A percentile compares a stretch with the other conserved stretches of the same genome.
phyloP scores from a whole-genome alignment of 2,329 filamentous ascomycete genomes.

The Pseudogymnoascus sp. region DNA sequence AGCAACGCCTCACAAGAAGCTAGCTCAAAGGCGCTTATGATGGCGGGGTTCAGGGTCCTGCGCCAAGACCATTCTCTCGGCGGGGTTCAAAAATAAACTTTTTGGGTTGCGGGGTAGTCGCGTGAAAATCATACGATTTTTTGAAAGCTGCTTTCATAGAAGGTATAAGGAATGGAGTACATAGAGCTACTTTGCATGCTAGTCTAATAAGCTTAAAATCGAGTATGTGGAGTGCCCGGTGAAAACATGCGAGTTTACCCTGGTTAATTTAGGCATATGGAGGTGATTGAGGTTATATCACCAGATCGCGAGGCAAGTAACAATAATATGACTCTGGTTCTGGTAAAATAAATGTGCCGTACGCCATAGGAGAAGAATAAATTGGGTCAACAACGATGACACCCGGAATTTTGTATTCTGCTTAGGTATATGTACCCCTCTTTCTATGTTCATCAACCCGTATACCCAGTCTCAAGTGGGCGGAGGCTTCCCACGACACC shows the following conservation, averaged over 20 bases:
- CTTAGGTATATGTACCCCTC: not conserved
- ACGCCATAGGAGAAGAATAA: not conserved
- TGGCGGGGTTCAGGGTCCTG: conserved; percentile 3
- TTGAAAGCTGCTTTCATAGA: not conserved
- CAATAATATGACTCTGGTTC: not conserved
- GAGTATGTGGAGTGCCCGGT: not conserved
- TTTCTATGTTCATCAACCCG: not conserved
- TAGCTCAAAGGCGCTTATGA: not conserved
- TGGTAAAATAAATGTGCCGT: not conserved
- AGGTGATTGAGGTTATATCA: not conserved
- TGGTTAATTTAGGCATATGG: not conserved
- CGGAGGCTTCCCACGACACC: not conserved
- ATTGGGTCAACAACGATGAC: not conserved
- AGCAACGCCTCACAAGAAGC: not conserved
- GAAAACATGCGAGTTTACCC: not conserved
- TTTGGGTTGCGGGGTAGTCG: conserved; percentile 6
- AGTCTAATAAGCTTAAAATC: not conserved
- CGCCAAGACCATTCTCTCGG: not conserved
- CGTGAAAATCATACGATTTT: not conserved
- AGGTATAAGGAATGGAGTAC: not conserved
- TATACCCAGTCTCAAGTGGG: not conserved
- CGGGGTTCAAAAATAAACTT: not conserved
- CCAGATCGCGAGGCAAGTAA: not conserved
- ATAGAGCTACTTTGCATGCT: not conserved
- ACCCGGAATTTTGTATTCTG: not conserved